phyloP scores from a whole-genome alignment of 495 filamentous ascomycete genomes.

The Staphylotrichum tortipilum region DNA sequence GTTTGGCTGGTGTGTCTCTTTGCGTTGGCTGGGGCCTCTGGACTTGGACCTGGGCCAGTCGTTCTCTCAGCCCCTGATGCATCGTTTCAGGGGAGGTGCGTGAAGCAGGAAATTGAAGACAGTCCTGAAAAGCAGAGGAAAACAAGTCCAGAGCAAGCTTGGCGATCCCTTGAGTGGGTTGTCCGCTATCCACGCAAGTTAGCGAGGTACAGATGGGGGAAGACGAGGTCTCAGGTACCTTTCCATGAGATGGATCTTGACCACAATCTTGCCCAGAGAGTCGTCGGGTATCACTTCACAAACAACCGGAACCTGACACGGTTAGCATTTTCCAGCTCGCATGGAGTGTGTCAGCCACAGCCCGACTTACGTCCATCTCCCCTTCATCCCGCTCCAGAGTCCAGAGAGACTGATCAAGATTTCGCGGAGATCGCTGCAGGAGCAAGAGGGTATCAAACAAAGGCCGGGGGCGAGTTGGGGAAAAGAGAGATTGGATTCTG shows the following conservation, averaged over 20 bases:
- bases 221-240: conserved; percentile 12
- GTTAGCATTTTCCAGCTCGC: no score
- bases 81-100: conserved; percentile 4
- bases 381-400: conserved; percentile 56
- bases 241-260: conserved; percentile 20
- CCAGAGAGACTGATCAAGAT: conserved; percentile 56
- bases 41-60: neutral
- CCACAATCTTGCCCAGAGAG: conserved; percentile 9
- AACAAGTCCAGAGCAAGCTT: conserved; percentile 42
- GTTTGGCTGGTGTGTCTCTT: no score
- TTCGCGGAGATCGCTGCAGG: conserved; percentile 48
- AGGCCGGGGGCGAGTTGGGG: conserved; percentile 16
- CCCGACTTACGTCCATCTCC: conserved; percentile 57
- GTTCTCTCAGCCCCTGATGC: neutral
- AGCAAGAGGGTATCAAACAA: conserved; percentile 75
- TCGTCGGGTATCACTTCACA: conserved; percentile 52
- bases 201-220: neutral
- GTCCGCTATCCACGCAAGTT: conserved; percentile 3
- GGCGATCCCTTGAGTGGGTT: conserved; percentile 25
- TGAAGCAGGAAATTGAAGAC: conserved; percentile 27
- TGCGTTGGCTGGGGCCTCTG: neutral
- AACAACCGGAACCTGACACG: conserved; percentile 49
- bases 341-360: no score
- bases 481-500: conserved; percentile 44
- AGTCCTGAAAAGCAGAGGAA: conserved; percentile 30